Evolutionary conservation across 106 monocot genomes (phyloP).

Genomic region (Dioscorea alata): DNA sequence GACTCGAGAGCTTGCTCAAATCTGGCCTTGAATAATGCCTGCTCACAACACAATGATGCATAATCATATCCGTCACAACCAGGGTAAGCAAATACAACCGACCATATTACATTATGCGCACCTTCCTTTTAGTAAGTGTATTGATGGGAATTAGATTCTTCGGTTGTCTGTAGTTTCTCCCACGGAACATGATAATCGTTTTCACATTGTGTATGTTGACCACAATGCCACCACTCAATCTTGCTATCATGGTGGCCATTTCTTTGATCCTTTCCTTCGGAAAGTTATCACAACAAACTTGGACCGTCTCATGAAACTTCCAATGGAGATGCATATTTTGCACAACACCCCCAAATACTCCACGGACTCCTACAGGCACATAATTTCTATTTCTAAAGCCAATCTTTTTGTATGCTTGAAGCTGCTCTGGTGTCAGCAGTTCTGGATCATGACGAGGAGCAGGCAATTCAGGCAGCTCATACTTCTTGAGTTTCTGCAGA

Average conservation of each 20-base stretch:
- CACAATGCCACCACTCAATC: conserved; percentile 95
- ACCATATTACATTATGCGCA: conserved; percentile 4
- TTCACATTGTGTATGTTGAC: conserved; percentile 93
- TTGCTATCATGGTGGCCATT: conserved; percentile 97
- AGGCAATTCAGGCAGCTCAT: conserved; percentile 93
- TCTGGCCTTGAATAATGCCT: conserved; percentile 98
- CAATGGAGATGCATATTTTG: conserved; percentile 99
- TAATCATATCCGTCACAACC: too few species aligned
- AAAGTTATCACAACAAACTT: conserved; percentile 96
- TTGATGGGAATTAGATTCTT: conserved; percentile 96
- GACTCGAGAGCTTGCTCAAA: conserved; percentile 99
- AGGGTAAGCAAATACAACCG: too few species aligned
- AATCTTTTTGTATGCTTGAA: conserved; percentile 94
- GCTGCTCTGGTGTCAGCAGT: conserved; percentile 80
- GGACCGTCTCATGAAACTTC: conserved; percentile 97
- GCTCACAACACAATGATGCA: neutral
- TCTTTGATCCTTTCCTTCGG: conserved; percentile 97
- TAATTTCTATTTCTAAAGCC: conserved; percentile 96
- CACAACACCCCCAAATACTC: conserved; percentile 98
- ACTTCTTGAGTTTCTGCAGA: conserved; percentile 96
- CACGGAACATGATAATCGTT: conserved; percentile 98
- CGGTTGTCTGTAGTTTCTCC: conserved; percentile 95
- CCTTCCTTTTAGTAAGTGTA: conserved; percentile 99
- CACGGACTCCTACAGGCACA: conserved; percentile 91
- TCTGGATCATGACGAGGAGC: conserved; percentile 95